Evolutionary conservation across 2,329 filamentous ascomycete genomes (phyloP), one percentile per base, ranked within the genome.

Genomic region (Venturia asperata): DNA sequence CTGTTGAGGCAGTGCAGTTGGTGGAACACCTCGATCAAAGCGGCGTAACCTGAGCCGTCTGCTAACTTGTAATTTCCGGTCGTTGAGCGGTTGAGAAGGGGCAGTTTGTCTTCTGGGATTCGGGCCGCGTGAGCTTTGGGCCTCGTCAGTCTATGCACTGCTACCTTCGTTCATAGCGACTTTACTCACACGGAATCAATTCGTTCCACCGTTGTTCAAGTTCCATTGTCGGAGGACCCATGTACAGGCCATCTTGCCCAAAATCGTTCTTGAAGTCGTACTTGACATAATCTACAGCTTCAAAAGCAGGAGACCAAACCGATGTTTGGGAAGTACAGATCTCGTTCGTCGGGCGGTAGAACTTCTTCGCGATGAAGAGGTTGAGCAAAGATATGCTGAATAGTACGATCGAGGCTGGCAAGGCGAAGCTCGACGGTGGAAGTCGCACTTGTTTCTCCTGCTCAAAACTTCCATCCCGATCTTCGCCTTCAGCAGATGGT

Each of bases 1-100:
- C 43, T 52, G 56, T 68, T 66, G 13, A 68, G 64, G 49, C 67
- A 68, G 45, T 68, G 67, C 4, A 68, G 64, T 39, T 68, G 66
- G 37, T 68, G 67, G 30, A 67, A 68, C 41, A 68, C 67, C 4
- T 67, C 67, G 15, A 68, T 47, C 5, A 64, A 27, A 5, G 63
- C 64, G 19, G 60, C 37, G 43, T 68, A 68, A 7, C 67, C 63
- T 34, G 34, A 13, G 11, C 39, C 49, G 21, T 60, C 61, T 49
- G 37, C 19, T 45, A 30, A 37, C 19, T 45, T n/a, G 19, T n/a
- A 41, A 55, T 49, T 21, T 52, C 21, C n/a, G 41, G 39, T 47
- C 45, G 49, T 47, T 30, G 56, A n/a, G 37, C 47, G 41, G 34
- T 62, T 47, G 17, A 64, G 52, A 30, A 63, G 56, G 27, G 30